Evolutionary conservation across 441 rosid species (phyloP).

Genomic region (Flueggea neowawraea): DNA sequence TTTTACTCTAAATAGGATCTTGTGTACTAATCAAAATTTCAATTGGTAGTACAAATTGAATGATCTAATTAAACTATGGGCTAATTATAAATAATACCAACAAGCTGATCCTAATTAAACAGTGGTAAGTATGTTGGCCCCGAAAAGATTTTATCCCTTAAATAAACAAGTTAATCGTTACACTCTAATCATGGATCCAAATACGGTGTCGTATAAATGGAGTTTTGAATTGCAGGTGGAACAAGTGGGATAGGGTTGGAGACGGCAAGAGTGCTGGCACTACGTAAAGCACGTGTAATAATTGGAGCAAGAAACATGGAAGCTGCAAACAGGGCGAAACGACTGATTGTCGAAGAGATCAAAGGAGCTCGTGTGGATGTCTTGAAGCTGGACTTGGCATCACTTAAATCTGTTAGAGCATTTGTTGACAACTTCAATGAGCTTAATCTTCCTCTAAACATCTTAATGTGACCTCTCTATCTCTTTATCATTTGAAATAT

Average conservation of each 20-base stretch:
- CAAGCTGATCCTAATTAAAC: too few species aligned
- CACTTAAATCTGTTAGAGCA: conserved; percentile 47
- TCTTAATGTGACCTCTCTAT: conserved; percentile 49
- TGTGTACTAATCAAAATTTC: too few species aligned
- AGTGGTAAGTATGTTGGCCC: too few species aligned
- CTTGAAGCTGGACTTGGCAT: conserved; percentile 58
- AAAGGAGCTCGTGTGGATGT: conserved; percentile 46
- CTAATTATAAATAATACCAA: too few species aligned
- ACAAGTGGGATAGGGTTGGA: conserved; percentile 91
- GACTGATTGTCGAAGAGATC: conserved; percentile 28
- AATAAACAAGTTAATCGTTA: too few species aligned
- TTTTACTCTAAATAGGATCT: too few species aligned
- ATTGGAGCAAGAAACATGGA: conserved; percentile 80
- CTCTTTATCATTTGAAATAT: neutral
- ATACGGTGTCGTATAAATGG: too few species aligned
- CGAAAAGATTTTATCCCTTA: too few species aligned
- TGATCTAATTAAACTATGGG: too few species aligned
- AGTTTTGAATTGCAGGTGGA: conserved; percentile 50
- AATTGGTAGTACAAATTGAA: too few species aligned
- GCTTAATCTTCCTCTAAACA: conserved; percentile 64
- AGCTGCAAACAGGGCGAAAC: conserved; percentile 64
- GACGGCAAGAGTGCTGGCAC: conserved; percentile 77
- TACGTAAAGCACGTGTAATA: conserved; percentile 64
- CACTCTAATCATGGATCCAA: too few species aligned
- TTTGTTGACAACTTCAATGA: conserved; percentile 48